phyloP scores from a whole-genome alignment of 371 early-diverging fungal species.

The Entomophthora muscae region DNA sequence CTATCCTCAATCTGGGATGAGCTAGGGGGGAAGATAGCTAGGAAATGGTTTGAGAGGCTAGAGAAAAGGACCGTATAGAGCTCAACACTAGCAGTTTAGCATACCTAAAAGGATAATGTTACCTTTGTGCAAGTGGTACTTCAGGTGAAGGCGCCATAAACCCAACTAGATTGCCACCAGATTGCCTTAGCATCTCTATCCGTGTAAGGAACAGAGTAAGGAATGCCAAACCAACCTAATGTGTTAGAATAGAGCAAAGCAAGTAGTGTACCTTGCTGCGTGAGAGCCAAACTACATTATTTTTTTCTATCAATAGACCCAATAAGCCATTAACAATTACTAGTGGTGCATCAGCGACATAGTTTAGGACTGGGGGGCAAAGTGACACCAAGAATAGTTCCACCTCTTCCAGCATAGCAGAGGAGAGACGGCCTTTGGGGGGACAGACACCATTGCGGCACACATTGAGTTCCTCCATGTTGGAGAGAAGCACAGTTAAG shows the following conservation, averaged over 20 bases:
- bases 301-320: conserved; percentile 66
- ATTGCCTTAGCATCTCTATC: conserved; percentile 71
- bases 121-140: conserved; percentile 43
- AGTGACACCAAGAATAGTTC: conserved; percentile 70
- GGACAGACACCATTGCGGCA: conserved; percentile 29
- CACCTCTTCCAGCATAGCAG: conserved; percentile 39
- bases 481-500: conserved; percentile 54
- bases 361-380: conserved; percentile 57
- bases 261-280: conserved; percentile 37
- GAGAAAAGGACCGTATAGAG: conserved; percentile 60
- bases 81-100: conserved; percentile 20
- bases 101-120: conserved; percentile 8
- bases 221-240: conserved; percentile 59
- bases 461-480: conserved; percentile 71
- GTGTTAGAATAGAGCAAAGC: not conserved
- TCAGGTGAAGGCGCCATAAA: conserved; percentile 25
- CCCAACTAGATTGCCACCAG: conserved; percentile 34
- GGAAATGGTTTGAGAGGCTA: conserved; percentile 53
- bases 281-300: conserved; percentile 63
- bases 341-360: conserved; percentile 67
- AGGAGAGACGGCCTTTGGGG: conserved; percentile 16
- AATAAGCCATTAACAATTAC: conserved; percentile 56
- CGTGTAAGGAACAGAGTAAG: conserved; percentile 79
- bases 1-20: conserved; percentile 58
- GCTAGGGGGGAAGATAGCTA: conserved; percentile 49